A percentile compares a stretch with the other conserved stretches of the same genome.
Conservation (phyloP, 495 filamentous ascomycete genomes). For the Penicillium chermesinum region DNA sequence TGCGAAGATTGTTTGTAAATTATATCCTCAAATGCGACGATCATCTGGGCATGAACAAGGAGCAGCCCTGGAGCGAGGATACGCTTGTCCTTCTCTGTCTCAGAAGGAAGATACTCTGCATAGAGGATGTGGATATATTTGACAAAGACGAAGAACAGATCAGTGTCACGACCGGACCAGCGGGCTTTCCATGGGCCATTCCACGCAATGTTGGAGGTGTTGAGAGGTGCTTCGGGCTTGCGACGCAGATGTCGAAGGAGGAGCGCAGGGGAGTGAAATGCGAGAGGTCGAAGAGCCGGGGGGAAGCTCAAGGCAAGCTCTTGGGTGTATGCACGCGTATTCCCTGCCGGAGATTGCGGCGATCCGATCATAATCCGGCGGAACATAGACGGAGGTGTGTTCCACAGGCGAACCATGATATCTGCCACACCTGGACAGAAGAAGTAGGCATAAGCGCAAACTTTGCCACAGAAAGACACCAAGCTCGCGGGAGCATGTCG, state of each 20-base stretch:
- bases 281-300: constrained; percentile 59
- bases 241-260: constrained; percentile 62
- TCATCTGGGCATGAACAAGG: constrained; percentile 78
- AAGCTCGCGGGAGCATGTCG: constrained; percentile 86
- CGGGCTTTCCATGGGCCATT: constrained; percentile 77
- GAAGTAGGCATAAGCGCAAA: constrained; percentile 92
- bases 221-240: constrained; percentile 62
- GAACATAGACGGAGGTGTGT: constrained; percentile 56
- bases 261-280: constrained; percentile 62
- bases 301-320: constrained; percentile 71
- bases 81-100: constrained; percentile 58
- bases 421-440: constrained; percentile 90
- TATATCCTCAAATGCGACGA: constrained; percentile 76
- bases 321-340: constrained; percentile 35
- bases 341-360: constrained; percentile 40
- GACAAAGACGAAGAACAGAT: constrained; percentile 89
- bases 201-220: constrained; percentile 72
- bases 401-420: constrained; percentile 80
- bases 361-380: constrained; percentile 67
- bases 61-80: constrained; percentile 72
- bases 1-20: constrained; percentile 64
- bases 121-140: constrained; percentile 85
- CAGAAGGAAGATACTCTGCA: constrained; percentile 69
- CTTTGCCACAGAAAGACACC: constrained; percentile 91
- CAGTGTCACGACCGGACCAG: constrained; percentile 87